These are phyloP conservation scores for Aristolochia fimbriata DNA, from an alignment of 164 flowering plant species.

Conservation along the genomic window DNA sequence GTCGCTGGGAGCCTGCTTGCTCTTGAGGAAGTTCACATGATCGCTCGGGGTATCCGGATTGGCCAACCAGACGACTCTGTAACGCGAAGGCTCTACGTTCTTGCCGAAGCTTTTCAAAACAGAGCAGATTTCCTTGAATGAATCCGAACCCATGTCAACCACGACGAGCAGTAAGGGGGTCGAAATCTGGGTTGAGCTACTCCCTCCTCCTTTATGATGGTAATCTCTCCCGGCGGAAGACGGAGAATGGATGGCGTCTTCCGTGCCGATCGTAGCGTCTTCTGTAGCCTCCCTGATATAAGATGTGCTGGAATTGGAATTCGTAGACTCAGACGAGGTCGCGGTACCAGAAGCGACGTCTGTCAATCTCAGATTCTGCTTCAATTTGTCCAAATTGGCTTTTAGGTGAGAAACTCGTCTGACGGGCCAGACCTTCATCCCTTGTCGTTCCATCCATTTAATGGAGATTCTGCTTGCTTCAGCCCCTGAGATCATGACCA, in stretches of 20 bases:
- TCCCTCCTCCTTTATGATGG: too few relatives aligned
- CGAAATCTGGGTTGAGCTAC: background rate
- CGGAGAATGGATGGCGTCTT: background rate
- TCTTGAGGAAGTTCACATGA: background rate
- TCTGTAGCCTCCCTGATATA: too few relatives aligned
- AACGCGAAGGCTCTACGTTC: slow-evolving; percentile 2
- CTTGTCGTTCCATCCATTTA: slow-evolving; percentile 36
- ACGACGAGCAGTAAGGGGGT: slow-evolving; percentile 8
- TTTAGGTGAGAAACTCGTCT: slow-evolving; percentile 27
- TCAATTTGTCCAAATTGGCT: slow-evolving; percentile 26
- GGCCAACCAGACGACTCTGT: slow-evolving; percentile 32
- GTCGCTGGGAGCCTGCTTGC: slow-evolving; percentile 10
- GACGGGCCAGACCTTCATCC: slow-evolving; percentile 33
- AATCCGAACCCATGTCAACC: slow-evolving; percentile 9
- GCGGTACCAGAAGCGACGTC: slow-evolving; percentile 2
- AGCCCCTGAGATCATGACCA: slow-evolving; percentile 38
- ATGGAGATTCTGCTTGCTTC: slow-evolving; percentile 30
- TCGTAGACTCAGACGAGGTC: background rate
- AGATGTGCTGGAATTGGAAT: too few relatives aligned
- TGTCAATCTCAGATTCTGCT: slow-evolving; percentile 10
- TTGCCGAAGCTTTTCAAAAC: slow-evolving; percentile 6
- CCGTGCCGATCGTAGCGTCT: background rate
- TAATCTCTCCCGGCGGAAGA: background rate
- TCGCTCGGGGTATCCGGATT: background rate
- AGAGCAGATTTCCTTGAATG: slow-evolving; percentile 9